phyloP scores from a whole-genome alignment of 2,329 filamentous ascomycete species.

The Graphilbum fragrans region DNA sequence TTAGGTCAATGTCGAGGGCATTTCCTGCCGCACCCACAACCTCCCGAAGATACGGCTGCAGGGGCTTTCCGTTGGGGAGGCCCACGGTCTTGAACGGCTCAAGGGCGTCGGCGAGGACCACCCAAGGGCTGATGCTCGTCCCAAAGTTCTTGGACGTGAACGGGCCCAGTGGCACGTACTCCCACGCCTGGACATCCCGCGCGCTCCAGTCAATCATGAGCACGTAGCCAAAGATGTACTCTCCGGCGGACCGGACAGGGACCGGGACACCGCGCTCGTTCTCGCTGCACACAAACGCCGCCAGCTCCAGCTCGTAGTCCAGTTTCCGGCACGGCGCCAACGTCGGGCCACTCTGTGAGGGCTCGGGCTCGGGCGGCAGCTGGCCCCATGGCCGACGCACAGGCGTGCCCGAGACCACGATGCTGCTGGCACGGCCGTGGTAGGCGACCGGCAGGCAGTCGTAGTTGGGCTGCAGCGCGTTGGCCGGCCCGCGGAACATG shows the following conservation, averaged over 20 bases:
- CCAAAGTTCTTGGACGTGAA: constrained; percentile 80
- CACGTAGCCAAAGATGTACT: constrained; percentile 67
- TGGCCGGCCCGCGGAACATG: constrained; percentile 48
- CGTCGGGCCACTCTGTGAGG: constrained; percentile 37
- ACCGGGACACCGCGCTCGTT: constrained; percentile 56
- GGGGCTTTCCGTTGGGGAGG: constrained; percentile 16
- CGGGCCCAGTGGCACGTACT: constrained; percentile 70
- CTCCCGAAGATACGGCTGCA: constrained; percentile 43
- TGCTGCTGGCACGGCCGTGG: constrained; percentile 63
- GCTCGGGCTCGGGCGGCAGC: constrained; percentile 34
- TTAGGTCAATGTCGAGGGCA: constrained; percentile 15
- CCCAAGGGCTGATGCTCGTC: constrained; percentile 67
- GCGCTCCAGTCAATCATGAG: constrained; percentile 84
- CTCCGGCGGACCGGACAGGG: constrained; percentile 49
- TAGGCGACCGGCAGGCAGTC: constrained; percentile 72
- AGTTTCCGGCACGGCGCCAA: constrained; percentile 54
- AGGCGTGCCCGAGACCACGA: constrained; percentile 62
- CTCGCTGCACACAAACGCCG: constrained; percentile 55
- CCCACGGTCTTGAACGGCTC: constrained; percentile 41
- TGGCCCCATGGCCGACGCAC: constrained; percentile 67
- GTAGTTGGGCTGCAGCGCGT: constrained; percentile 72
- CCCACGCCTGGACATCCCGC: constrained; percentile 72
- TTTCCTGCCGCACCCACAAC: constrained; percentile 39
- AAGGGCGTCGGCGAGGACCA: constrained; percentile 64
- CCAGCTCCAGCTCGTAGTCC: constrained; percentile 73